Conservation (phyloP, 805 yeast species). For the Barnettozyma populi region DNA sequence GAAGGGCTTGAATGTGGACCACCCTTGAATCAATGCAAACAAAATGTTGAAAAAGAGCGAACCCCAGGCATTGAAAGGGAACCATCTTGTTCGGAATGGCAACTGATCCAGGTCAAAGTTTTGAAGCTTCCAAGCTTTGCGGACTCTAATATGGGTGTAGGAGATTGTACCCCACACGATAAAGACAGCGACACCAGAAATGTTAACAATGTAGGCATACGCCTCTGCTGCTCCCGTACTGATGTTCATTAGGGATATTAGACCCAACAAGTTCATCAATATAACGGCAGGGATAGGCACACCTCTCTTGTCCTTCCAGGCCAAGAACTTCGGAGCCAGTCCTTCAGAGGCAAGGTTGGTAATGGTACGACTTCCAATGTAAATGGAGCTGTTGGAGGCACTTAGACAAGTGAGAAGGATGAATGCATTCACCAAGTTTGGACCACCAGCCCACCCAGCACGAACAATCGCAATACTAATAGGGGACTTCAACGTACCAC, state of each 20-base stretch:
- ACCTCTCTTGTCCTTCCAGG: slow-evolving; percentile 49
- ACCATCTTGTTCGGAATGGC: slow-evolving; percentile 64
- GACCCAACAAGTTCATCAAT: slow-evolving; percentile 54
- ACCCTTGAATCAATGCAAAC: slow-evolving; percentile 43
- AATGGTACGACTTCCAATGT: slow-evolving; percentile 63
- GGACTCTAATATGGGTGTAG: slow-evolving; percentile 60
- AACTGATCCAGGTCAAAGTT: slow-evolving; percentile 59
- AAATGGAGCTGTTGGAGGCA: slow-evolving; percentile 65
- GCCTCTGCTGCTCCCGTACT: slow-evolving; percentile 52
- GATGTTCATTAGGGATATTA: slow-evolving; percentile 54
- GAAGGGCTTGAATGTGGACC: slow-evolving; percentile 46
- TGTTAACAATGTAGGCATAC: slow-evolving; percentile 66
- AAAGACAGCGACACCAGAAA: slow-evolving; percentile 70
- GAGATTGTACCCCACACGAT: slow-evolving; percentile 68
- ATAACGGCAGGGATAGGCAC: slow-evolving; percentile 60
- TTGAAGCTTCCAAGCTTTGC: slow-evolving; percentile 57
- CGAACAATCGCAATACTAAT: slow-evolving; percentile 65
- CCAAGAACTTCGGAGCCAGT: slow-evolving; percentile 51
- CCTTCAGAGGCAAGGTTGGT: slow-evolving; percentile 59
- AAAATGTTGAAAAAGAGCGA: slow-evolving; percentile 36
- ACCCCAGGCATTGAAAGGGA: slow-evolving; percentile 36
- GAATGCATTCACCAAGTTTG: slow-evolving; percentile 67
- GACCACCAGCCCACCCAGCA: slow-evolving; percentile 61
- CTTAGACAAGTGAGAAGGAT: slow-evolving; percentile 60
- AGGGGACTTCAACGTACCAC: slow-evolving; percentile 45